Percentiles rank a stretch among this genome's conserved stretches.
Conservation (phyloP, 805 yeast species). For the Wickerhamiella musiphila region DNA sequence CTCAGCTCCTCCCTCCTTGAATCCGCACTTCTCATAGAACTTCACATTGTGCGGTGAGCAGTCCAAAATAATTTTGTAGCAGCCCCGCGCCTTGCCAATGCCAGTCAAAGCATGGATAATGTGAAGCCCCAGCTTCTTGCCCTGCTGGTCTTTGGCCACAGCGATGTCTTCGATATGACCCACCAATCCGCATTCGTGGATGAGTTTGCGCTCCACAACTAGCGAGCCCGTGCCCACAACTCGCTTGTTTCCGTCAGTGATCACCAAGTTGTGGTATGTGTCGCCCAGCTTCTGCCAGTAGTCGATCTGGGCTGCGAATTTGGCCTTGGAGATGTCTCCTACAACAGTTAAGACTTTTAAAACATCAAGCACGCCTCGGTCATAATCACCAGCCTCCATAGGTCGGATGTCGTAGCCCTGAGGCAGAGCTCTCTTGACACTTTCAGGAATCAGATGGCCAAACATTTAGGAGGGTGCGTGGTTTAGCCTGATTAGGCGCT, state of each 20-base stretch:
- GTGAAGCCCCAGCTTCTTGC: slow-evolving; percentile 57
- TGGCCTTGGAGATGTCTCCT: slow-evolving; percentile 41
- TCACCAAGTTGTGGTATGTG: slow-evolving; percentile 53
- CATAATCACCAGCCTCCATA: slow-evolving; percentile 36
- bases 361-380: slow-evolving; percentile 43
- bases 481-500: not conserved
- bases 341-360: slow-evolving; percentile 63
- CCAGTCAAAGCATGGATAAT: slow-evolving; percentile 45
- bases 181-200: slow-evolving; percentile 68
- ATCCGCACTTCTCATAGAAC: slow-evolving; percentile 83
- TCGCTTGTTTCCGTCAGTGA: slow-evolving; percentile 31
- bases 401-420: slow-evolving; percentile 52
- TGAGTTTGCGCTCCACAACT: slow-evolving; percentile 57
- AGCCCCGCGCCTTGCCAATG: slow-evolving; percentile 43
- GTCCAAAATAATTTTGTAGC: slow-evolving; percentile 80
- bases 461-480: slow-evolving; percentile 7
- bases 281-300: slow-evolving; percentile 38
- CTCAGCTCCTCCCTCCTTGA: slow-evolving; percentile 28
- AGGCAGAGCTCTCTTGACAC: slow-evolving; percentile 25
- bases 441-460: slow-evolving; percentile 16
- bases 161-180: slow-evolving; percentile 96
- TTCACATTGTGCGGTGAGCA: slow-evolving; percentile 69
- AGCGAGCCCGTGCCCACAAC: slow-evolving; percentile 78
- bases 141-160: slow-evolving; percentile 58
- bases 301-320: slow-evolving; percentile 34